Conservation (phyloP, 176 grass and related monocot genomes). For the Poa pratensis region DNA sequence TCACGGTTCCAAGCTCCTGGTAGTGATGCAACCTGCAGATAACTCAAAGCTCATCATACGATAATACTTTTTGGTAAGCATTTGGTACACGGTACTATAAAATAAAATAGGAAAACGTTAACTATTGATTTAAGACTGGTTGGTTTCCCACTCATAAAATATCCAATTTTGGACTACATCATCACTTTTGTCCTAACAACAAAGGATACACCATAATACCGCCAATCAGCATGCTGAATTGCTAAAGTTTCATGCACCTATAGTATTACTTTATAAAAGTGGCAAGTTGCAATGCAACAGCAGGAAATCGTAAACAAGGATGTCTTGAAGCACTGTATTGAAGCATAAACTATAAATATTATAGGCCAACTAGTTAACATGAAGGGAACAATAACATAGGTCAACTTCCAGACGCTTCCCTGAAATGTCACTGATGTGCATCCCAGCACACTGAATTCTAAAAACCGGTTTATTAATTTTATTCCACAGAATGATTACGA, state of each 20-base stretch:
- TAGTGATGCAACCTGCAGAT: slow-evolving; percentile 67
- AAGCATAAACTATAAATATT: not conserved
- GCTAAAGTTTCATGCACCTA: slow-evolving; percentile 4
- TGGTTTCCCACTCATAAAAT: slow-evolving; percentile 1
- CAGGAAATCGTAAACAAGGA: not conserved
- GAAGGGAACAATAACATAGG: not conserved
- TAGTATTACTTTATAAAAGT: not conserved
- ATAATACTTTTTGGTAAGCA: not conserved
- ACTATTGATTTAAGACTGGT: not conserved
- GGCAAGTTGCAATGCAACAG: not conserved
- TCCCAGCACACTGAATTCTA: not conserved
- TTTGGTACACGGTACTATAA: too few relatives aligned
- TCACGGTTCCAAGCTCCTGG: slow-evolving; percentile 76
- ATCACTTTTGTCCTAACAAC: not conserved
- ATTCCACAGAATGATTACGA: not conserved
- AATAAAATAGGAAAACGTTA: not conserved
- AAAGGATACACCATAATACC: slow-evolving; percentile 1
- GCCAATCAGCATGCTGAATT: not conserved
- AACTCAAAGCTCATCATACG: not conserved
- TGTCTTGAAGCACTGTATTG: not conserved
- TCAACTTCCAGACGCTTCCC: not conserved
- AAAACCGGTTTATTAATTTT: not conserved
- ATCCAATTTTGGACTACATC: not conserved
- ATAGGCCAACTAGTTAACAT: slow-evolving; percentile 16
- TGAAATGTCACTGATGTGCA: not conserved